Base-by-base conservation (phyloP, 2,329 filamentous ascomycete genomes). In the Zymoseptoria tritici region DNA sequence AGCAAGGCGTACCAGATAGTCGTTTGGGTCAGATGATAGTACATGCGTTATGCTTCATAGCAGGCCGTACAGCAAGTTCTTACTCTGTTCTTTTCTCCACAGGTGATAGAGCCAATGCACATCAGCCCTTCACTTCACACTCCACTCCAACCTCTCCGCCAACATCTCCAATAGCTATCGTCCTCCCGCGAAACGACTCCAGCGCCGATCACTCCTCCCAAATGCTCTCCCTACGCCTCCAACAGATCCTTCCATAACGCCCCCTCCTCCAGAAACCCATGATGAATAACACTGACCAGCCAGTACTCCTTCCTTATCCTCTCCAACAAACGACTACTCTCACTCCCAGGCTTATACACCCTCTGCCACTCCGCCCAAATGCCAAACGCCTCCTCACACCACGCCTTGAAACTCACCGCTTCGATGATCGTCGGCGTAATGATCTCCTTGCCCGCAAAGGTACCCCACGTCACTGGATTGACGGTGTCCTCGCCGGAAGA, bases 371-470 rank as follows among this genome's bases (percentile, higher is more conserved):
- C 94, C 50, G 81, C 83, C 89, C 93, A 97, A 70, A 97, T 96
- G 31, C 88, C 88, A 77, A 94, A 99, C 0, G 94, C 93, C 80
- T 99, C 94, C 72, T 97, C 94, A 59, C 86, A 84, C 94, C 94
- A 99, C 7, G 92, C 91, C 63, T 86, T 83, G 81, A 97, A 97
- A 72, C 89, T 94, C 56, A 96, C 90, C 67, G 92, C 90, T 73
- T 97, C 93, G 69, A 97, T 96, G 71, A 97, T 97, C 1, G 93
- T 97, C 2, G 93, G 93, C 21, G 92, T 96, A 60, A 96, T 84
- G 71, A 97, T 97, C 64, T 97, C 93, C 77, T 97, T 97, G 50
- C 91, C 91, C 0, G 90, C 88, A 76, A 97, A 97, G 0, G 91
- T 90, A 56, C 93, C 93, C 93, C 93, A 97, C 0, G 94, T 99